These are phyloP conservation scores for Tylopilus sp. DNA, from an alignment of 768 basidiomycete genomes.

Conservation along the genomic window DNA sequence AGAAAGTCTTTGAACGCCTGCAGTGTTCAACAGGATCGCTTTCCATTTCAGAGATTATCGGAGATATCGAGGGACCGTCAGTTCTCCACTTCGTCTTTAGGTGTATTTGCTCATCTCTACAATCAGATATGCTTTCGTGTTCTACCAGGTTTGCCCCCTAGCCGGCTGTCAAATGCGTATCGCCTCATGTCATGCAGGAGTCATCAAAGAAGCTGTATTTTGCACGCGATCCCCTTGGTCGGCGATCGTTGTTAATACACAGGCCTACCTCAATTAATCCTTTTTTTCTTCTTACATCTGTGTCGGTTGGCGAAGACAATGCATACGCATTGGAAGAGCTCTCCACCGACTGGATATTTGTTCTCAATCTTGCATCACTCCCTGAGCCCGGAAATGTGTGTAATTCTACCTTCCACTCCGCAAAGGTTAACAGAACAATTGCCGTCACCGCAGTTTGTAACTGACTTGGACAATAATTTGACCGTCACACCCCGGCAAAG, in stretches of 20 bases:
- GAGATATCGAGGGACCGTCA: constrained; percentile 78
- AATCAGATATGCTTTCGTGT: constrained; percentile 74
- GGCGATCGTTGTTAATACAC: constrained; percentile 79
- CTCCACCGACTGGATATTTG: constrained; percentile 53
- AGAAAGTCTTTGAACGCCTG: constrained; percentile 42
- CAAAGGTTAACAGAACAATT: background rate
- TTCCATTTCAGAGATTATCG: constrained; percentile 51
- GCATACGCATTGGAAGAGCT: constrained; percentile 60
- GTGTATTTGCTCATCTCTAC: background rate
- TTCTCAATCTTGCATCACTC: constrained; percentile 42
- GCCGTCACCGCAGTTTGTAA: constrained; percentile 15
- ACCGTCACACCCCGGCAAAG: constrained; percentile 21
- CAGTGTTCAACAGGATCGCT: constrained; percentile 24
- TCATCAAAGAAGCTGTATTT: constrained; percentile 55
- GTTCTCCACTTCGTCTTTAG: constrained; percentile 28
- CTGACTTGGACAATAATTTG: constrained; percentile 19
- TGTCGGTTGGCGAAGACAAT: constrained; percentile 48
- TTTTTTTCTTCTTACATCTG: constrained; percentile 62
- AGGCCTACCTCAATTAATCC: constrained; percentile 47
- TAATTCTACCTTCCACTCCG: background rate
- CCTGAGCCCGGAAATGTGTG: constrained; percentile 25
- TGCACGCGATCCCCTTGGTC: constrained; percentile 79
- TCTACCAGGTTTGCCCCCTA: constrained; percentile 58
- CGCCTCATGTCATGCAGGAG: constrained; percentile 33
- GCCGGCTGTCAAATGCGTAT: background rate